These are phyloP conservation scores for Mortierella sp. DNA, from an alignment of 371 early-diverging fungal genomes.

Conservation along the genomic window DNA sequence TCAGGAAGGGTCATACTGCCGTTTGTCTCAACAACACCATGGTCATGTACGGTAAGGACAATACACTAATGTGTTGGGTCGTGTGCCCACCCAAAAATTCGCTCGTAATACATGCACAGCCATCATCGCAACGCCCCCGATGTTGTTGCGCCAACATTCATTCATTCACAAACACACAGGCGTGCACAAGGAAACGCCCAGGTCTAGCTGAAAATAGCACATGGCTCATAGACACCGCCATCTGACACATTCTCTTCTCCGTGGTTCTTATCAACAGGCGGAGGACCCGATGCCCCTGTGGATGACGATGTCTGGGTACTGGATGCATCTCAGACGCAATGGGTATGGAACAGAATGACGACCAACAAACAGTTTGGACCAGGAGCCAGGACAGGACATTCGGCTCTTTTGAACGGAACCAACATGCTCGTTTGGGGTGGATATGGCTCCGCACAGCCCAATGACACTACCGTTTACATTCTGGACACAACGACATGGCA, in stretches of 20 bases:
- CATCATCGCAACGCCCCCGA: background rate
- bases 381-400: conserved; percentile 44
- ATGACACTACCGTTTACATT: conserved; percentile 38
- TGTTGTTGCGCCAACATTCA: no score
- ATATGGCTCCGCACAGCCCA: conserved; percentile 21
- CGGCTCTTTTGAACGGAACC: conserved; percentile 46
- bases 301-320: conserved; percentile 50
- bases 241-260: background rate
- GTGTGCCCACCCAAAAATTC: no score
- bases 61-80: background rate
- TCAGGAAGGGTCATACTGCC: conserved; percentile 41
- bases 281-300: conserved; percentile 32
- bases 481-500: conserved; percentile 38
- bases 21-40: conserved; percentile 48
- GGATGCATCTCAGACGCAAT: conserved; percentile 24
- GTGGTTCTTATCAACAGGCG: conserved; percentile 17
- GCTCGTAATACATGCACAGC: no score
- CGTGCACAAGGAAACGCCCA: no score
- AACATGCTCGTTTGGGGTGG: conserved; percentile 54
- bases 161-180: background rate
- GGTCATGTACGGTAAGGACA: conserved; percentile 49
- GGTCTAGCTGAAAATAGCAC: background rate
- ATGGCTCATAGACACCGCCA: background rate
- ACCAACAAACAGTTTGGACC: conserved; percentile 45
- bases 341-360: conserved; percentile 38